Percentiles rank a stretch among this genome's conserved stretches.
phyloP scores from a whole-genome alignment of 2,329 filamentous ascomycete genomes.

The Penicillium sp. region DNA sequence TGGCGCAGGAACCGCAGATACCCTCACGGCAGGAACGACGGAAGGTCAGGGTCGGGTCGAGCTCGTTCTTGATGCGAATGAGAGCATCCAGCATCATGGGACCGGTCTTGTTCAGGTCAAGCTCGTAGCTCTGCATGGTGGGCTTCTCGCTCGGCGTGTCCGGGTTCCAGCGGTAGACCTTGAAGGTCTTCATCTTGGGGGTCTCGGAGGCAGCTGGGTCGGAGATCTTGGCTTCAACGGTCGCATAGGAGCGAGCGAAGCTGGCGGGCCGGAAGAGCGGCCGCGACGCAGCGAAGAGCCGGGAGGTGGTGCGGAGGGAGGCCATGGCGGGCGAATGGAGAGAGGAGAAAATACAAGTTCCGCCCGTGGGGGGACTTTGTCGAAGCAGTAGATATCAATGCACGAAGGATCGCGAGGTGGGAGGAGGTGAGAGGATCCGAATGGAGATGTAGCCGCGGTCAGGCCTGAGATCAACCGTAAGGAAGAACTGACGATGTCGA shows the following conservation, averaged over 20 bases:
- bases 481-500: constrained; percentile 16
- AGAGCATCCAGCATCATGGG: constrained; percentile 98
- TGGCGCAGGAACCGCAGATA: constrained; percentile 97
- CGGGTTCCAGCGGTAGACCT: constrained; percentile 98
- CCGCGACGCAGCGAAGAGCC: constrained; percentile 46
- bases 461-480: constrained; percentile 17
- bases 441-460: constrained; percentile 19
- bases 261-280: constrained; percentile 45
- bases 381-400: constrained; percentile 10
- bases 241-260: constrained; percentile 50
- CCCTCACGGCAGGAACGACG: constrained; percentile 94
- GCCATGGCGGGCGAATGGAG: constrained; percentile 42
- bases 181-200: constrained; percentile 84
- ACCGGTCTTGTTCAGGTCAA: constrained; percentile 98
- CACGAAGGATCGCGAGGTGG: constrained; percentile 6
- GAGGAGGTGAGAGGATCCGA: constrained; percentile 22
- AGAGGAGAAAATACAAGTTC: constrained; percentile 10
- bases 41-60: constrained; percentile 96
- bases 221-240: constrained; percentile 56
- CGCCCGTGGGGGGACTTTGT: constrained; percentile 4
- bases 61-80: constrained; percentile 98
- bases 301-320: constrained; percentile 51
- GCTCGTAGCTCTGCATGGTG: constrained; percentile 88
- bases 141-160: constrained; percentile 92
- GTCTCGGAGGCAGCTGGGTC: constrained; percentile 60